Base-by-base conservation (phyloP, 495 filamentous ascomycete species). In the Aspergillus sclerotioniger region DNA sequence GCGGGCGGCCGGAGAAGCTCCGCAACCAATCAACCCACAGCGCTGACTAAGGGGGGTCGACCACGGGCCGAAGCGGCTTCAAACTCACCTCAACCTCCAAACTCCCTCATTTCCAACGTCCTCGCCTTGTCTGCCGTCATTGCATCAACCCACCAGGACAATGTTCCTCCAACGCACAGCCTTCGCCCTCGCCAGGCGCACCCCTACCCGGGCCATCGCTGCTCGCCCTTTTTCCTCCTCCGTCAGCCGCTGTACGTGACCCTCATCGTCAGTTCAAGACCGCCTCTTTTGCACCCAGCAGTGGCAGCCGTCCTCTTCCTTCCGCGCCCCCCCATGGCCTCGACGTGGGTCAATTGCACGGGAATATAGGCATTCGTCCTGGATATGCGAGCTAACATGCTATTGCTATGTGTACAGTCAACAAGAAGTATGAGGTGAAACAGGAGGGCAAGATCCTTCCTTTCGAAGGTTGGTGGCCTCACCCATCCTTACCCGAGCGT, bases 141-240 rank as follows among this genome's bases (percentile, higher is more conserved):
- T 52, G 43, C 57, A 60, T 60, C 65, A 28, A 53, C 58, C 51
- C 50, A 63, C 62, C 64, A 64, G 72, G 68, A 80, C 76, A 78
- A 94, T 93, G 89, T 89, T 93, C 76, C 78, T 94, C 70, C 87
- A 90, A 77, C 89, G 91, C 74, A 84, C 90, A 63, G 89, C 84
- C 67, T 72, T 89, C 64, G 81, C 84, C 67, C 80, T 87, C 62
- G 87, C 84, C 58, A 83, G 88, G 74, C 89, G 90, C 67, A 84
- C 84, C 55, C 84, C 84, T 62, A 75, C 82, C 68, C 74, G 80
- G 61, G 82, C 85, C 64, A 62, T 82, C 60, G 77, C 73, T 51
- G 67, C 68, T 55, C 77, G 77, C 65, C 71, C 74, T 9, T 79
- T 81, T 65, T 77, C 78, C 58, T 75, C 77, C 46, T 78, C 77